These are phyloP conservation scores for Hypoxylon sp. DNA, from an alignment of 2,329 filamentous ascomycete species.

Conservation along the genomic window DNA sequence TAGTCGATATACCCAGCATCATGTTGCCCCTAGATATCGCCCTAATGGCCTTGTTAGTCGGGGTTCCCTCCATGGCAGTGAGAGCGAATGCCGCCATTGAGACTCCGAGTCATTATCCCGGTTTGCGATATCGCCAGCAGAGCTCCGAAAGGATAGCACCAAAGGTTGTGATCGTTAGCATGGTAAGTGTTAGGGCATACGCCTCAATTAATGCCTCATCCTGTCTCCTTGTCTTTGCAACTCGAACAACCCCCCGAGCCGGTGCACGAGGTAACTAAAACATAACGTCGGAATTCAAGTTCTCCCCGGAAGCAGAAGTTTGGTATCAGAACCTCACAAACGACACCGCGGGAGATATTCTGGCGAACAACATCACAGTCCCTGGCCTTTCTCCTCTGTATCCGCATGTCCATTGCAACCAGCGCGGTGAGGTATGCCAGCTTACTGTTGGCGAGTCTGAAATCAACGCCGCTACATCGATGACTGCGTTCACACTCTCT, in stretches of 20 bases:
- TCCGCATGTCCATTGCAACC: conserved; percentile 75
- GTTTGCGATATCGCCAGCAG: conserved; percentile 1
- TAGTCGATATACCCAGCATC: neutral
- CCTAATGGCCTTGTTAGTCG: conserved; percentile 10
- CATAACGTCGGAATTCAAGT: conserved; percentile 60
- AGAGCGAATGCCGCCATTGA: neutral
- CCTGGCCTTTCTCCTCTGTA: conserved; percentile 77
- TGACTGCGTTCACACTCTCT: conserved; percentile 75
- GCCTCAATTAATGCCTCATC: neutral
- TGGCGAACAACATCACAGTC: conserved; percentile 69
- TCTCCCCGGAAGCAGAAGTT: conserved; percentile 71
- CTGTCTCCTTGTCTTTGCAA: neutral
- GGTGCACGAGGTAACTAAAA: neutral
- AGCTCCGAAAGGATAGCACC: conserved; percentile 61
- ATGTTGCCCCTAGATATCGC: conserved; percentile 20
- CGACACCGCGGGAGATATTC: conserved; percentile 67
- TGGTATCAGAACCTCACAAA: conserved; percentile 70
- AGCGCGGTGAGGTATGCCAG: conserved; percentile 75
- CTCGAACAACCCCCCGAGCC: neutral
- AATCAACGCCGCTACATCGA: conserved; percentile 80
- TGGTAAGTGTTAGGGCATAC: conserved; percentile 61
- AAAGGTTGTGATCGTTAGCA: conserved; percentile 74
- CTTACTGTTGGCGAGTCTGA: conserved; percentile 77
- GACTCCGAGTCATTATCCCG: neutral
- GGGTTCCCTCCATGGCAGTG: conserved; percentile 1